Conservation (phyloP, 257 asterid genomes). For the Salvia hispanica region DNA sequence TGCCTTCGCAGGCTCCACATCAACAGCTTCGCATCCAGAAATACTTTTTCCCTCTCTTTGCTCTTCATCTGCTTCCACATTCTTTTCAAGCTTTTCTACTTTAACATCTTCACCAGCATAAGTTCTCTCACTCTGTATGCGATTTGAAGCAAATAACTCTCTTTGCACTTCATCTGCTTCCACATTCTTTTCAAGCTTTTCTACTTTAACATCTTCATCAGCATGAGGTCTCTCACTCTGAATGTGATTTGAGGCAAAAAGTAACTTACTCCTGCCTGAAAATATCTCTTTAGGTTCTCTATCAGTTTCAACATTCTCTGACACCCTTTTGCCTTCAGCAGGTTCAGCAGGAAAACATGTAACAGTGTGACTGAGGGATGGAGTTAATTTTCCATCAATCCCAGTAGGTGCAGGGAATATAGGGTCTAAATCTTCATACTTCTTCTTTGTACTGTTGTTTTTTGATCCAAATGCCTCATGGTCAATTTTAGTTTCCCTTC, state of each 20-base stretch:
- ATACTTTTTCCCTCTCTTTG: constrained; percentile 37
- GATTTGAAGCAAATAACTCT: constrained; percentile 24
- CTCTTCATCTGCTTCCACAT: constrained; percentile 45
- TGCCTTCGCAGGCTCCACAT: constrained; percentile 44
- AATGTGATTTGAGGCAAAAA: constrained; percentile 24
- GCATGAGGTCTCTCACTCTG: constrained; percentile 30
- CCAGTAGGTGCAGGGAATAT: constrained; percentile 29
- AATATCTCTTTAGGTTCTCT: constrained; percentile 43
- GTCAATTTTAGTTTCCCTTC: constrained; percentile 38
- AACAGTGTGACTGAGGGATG: constrained; percentile 34
- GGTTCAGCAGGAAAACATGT: constrained; percentile 31
- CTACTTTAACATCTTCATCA: constrained; percentile 34
- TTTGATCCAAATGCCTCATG: constrained; percentile 37
- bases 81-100: constrained; percentile 32
- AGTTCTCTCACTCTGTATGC: constrained; percentile 34
- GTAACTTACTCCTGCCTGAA: constrained; percentile 14
- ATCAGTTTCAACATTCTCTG: constrained; percentile 45
- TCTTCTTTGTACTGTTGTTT: constrained; percentile 35
- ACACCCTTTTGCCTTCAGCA: constrained; percentile 33
- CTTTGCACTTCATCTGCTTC: constrained; percentile 44
- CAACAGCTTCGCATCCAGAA: constrained; percentile 42
- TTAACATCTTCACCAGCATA: constrained; percentile 32
- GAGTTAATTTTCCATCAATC: constrained; percentile 41
- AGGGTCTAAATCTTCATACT: constrained; percentile 36
- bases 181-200: constrained; percentile 36